Conservation (phyloP, 1,284 basidiomycete genomes). For the Rhodotorula sp. region DNA sequence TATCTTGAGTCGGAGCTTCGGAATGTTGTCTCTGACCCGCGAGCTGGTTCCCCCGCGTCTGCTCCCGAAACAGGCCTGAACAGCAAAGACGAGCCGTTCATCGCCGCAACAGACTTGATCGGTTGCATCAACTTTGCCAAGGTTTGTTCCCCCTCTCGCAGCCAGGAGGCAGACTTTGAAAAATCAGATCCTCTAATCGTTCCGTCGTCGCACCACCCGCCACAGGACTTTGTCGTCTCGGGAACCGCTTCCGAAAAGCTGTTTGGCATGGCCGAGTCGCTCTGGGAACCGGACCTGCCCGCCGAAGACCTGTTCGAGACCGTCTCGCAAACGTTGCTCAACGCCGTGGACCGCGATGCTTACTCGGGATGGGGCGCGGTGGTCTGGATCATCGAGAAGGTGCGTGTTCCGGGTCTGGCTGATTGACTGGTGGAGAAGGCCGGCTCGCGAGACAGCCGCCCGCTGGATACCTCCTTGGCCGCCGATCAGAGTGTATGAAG, state of each 20-base stretch:
- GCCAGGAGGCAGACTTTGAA: not conserved
- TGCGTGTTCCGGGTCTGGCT: constrained; percentile 33
- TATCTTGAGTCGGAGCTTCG: too few relatives aligned
- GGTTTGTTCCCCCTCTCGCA: constrained; percentile 34
- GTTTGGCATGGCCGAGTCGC: constrained; percentile 94
- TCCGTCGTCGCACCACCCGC: not conserved
- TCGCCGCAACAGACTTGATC: constrained; percentile 93
- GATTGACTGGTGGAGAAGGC: too few relatives aligned
- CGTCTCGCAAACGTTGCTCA: constrained; percentile 91
- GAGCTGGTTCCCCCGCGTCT: constrained; percentile 10
- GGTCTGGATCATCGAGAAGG: constrained; percentile 90
- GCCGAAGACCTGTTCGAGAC: constrained; percentile 98
- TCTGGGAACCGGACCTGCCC: constrained; percentile 97
- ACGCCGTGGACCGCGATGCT: constrained; percentile 93
- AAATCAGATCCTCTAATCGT: not conserved
- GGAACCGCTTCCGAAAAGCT: constrained; percentile 92
- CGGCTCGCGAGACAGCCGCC: not conserved
- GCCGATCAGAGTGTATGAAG: too few relatives aligned
- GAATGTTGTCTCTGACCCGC: too few relatives aligned
- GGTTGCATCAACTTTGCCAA: constrained; percentile 93
- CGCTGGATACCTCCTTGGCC: not conserved
- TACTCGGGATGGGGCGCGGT: constrained; percentile 95
- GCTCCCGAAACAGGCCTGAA: constrained; percentile 52
- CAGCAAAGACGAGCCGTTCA: constrained; percentile 82
- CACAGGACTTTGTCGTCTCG: constrained; percentile 86